Evolutionary conservation across 768 basidiomycete genomes (phyloP).

Genomic region (Termitomyces titanicus): DNA sequence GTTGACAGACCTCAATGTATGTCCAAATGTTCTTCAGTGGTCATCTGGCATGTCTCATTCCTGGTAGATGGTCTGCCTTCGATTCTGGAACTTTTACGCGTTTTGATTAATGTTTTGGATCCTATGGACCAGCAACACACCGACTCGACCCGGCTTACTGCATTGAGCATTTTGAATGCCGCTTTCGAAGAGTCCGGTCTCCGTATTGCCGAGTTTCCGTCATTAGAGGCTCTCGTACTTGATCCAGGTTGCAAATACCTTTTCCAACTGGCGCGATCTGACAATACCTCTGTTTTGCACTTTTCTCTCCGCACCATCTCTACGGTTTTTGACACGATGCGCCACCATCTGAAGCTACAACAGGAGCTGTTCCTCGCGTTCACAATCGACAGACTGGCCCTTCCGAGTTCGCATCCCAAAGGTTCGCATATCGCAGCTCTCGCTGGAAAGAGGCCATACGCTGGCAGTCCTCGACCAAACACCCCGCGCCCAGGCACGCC

Average conservation of each 20-base stretch:
- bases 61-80: conserved; percentile 83
- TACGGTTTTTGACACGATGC: conserved; percentile 86
- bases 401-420: conserved; percentile 35
- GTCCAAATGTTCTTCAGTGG: conserved; percentile 14
- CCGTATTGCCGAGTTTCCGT: conserved; percentile 73
- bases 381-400: conserved; percentile 85
- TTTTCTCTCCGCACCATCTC: conserved; percentile 81
- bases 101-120: conserved; percentile 92
- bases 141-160: conserved; percentile 89
- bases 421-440: conserved; percentile 17
- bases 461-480: conserved; percentile 24
- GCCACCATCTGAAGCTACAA: conserved; percentile 84
- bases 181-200: conserved; percentile 84
- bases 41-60: neutral
- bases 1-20: conserved; percentile 39
- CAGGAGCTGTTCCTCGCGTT: conserved; percentile 95
- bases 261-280: conserved; percentile 94
- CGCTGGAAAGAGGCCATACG: conserved; percentile 25
- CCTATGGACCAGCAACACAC: conserved; percentile 94
- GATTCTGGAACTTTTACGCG: conserved; percentile 87
- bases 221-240: conserved; percentile 69
- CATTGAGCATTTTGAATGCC: conserved; percentile 82
- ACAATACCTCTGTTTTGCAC: conserved; percentile 76
- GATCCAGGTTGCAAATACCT: conserved; percentile 95
- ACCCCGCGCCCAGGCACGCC: conserved; percentile 58